Evolutionary conservation across 257 asterid genomes (phyloP).

Genomic region (Apocynum venetum): DNA sequence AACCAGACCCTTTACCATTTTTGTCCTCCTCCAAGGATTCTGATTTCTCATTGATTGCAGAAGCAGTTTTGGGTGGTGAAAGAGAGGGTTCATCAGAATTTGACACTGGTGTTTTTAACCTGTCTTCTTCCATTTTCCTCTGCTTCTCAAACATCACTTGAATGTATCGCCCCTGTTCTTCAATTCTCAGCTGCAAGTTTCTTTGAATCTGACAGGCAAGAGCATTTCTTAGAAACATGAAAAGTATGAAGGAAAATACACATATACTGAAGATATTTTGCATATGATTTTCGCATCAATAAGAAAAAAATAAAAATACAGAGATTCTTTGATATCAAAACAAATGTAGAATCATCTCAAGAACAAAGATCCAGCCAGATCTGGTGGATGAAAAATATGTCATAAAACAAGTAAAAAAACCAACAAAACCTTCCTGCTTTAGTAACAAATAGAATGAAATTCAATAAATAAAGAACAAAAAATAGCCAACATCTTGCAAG

Average conservation of each 20-base stretch:
- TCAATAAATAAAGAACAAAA: too few species aligned
- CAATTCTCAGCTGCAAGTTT: slow-evolving; percentile 73
- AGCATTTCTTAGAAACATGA: background rate
- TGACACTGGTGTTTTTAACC: slow-evolving; percentile 32
- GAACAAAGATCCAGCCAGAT: background rate
- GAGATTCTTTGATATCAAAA: background rate
- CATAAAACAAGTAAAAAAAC: too few species aligned
- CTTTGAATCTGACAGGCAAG: slow-evolving; percentile 61
- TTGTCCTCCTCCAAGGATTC: slow-evolving; percentile 26
- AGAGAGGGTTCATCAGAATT: slow-evolving; percentile 29
- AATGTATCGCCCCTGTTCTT: slow-evolving; percentile 77
- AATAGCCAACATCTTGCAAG: background rate
- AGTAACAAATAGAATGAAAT: background rate
- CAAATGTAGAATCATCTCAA: background rate
- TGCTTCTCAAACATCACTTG: slow-evolving; percentile 79
- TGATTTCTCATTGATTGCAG: slow-evolving; percentile 18
- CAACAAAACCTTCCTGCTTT: background rate
- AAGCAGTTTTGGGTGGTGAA: slow-evolving; percentile 16
- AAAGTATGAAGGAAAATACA: background rate
- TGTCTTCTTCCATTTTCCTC: slow-evolving; percentile 54
- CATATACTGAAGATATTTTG: background rate
- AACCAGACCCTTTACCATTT: slow-evolving; percentile 11
- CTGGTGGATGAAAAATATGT: background rate
- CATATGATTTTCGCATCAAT: background rate
- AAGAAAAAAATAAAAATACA: background rate